Percentiles rank a stretch among this genome's conserved stretches.
These are phyloP conservation scores for Boletus eberwhitei DNA, from an alignment of 768 basidiomycete species.

Conservation along the genomic window DNA sequence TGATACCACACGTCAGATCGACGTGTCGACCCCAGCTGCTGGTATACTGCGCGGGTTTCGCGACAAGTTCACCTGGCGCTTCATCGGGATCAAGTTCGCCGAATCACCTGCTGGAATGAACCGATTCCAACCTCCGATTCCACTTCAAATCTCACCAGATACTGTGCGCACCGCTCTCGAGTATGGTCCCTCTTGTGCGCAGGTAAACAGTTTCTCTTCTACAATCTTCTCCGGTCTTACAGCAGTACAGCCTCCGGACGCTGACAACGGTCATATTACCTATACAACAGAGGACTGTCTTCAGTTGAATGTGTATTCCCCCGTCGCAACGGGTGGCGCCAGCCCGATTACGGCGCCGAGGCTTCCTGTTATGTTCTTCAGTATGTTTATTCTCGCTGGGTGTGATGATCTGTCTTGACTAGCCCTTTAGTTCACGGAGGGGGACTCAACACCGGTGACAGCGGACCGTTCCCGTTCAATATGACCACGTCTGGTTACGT, in stretches of 20 bases:
- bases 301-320: constrained; percentile 7
- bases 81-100: constrained; percentile 14
- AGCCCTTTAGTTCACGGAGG: constrained; percentile 6
- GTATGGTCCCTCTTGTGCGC: constrained; percentile 12
- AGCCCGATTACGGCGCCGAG: neutral
- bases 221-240: neutral
- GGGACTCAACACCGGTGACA: constrained; percentile 10
- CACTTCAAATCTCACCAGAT: constrained; percentile 1
- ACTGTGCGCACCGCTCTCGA: neutral
- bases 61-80: constrained; percentile 14
- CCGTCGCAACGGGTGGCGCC: neutral
- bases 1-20: constrained; percentile 13
- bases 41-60: constrained; percentile 14
- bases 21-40: constrained; percentile 7
- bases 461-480: constrained; percentile 11
- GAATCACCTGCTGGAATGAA: neutral
- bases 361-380: constrained; percentile 14
- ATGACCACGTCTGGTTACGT: constrained; percentile 8
- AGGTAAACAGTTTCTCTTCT: neutral
- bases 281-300: constrained; percentile 12
- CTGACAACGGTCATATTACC: constrained; percentile 8
- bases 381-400: neutral
- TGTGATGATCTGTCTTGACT: neutral
- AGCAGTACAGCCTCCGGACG: constrained; percentile 1
- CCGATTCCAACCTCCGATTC: constrained; percentile 8